Evolutionary conservation across 2,329 filamentous ascomycete species (phyloP).

Genomic region (Zymoseptoria passerinii): DNA sequence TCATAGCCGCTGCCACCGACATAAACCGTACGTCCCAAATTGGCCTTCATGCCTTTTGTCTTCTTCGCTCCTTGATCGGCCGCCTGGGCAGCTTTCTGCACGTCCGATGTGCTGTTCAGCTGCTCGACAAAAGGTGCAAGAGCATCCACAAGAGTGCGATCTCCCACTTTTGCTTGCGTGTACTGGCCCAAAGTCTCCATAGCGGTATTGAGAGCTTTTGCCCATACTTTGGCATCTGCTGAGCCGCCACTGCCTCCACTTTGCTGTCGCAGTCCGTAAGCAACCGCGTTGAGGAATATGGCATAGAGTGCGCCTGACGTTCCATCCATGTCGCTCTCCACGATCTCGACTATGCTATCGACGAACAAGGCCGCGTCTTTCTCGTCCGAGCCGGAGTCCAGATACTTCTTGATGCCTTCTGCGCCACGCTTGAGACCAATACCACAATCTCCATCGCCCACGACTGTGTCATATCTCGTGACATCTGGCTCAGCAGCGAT

Average conservation of each 20-base stretch:
- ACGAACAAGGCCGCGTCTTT: constrained; percentile 52
- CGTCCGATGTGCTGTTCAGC: constrained; percentile 55
- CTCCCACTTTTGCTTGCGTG: constrained; percentile 81
- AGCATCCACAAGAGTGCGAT: constrained; percentile 85
- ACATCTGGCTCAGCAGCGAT: constrained; percentile 58
- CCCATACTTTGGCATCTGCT: constrained; percentile 46
- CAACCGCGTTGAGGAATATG: constrained; percentile 83
- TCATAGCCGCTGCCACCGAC: constrained; percentile 67
- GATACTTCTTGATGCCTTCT: constrained; percentile 48
- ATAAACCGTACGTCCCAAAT: constrained; percentile 74
- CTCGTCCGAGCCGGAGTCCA: constrained; percentile 33
- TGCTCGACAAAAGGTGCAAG: constrained; percentile 77
- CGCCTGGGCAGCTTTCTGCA: constrained; percentile 66
- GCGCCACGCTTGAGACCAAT: constrained; percentile 79
- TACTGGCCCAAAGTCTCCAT: constrained; percentile 67
- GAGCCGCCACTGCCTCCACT: constrained; percentile 29
- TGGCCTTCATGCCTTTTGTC: constrained; percentile 89
- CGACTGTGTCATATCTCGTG: constrained; percentile 66
- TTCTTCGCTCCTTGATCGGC: constrained; percentile 67
- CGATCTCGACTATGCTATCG: constrained; percentile 52
- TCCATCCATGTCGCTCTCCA: constrained; percentile 65
- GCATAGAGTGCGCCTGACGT: constrained; percentile 71
- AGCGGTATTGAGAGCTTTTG: constrained; percentile 62
- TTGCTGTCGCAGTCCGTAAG: constrained; percentile 56
- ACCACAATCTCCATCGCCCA: constrained; percentile 86